Evolutionary conservation across 768 basidiomycete species (phyloP), one percentile per base, ranked within the genome.

Genomic region (Boletus patriciae): DNA sequence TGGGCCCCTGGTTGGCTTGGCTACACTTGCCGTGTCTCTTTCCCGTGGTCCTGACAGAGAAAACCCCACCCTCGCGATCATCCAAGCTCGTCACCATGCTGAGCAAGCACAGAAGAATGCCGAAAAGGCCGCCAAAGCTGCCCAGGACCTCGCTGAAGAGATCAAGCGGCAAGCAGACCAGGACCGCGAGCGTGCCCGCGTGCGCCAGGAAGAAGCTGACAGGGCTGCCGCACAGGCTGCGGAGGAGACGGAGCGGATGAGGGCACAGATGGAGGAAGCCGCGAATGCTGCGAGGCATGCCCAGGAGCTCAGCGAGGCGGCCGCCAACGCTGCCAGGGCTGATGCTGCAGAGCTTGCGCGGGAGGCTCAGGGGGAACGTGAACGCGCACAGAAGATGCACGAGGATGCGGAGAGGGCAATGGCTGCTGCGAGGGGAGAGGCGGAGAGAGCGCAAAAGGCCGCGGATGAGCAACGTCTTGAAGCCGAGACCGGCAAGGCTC

Each of bases 21-120:
- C 18, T n/a, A 6, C 12, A 5, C 7, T 23, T 0, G 29, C n/a
- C 36, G 5, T 55, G 0, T 16, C 15, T 1, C 9, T 46, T 12
- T 43, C 48, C 6, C 53, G 23, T 42, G 47, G 21, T 34, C 65
- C 65, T 1, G 16, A 49, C 29, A 37, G n/a, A 19, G 19, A 16
- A 36, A 67, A 64, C 31, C 66, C 60, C 2, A 53, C 62, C 4
- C 25, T 67, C 9, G 0, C n/a, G n/a, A n/a, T n/a, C n/a, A 59
- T 66, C 4, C 46, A 50, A 13, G 47, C 48, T 4, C 66, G 45
- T 4, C 40, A 57, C 1, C 13, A 18, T 2, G 61, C 55, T 8
- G 59, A 63, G 29, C 27, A 42, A 19, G 60, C 59, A 1, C 50
- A 34, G 36, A 23, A 13, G 23, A 23, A 36, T 1, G 62, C 59